Conservation (phyloP, 257 asterid genomes). For the Nicotiana paniculata region DNA sequence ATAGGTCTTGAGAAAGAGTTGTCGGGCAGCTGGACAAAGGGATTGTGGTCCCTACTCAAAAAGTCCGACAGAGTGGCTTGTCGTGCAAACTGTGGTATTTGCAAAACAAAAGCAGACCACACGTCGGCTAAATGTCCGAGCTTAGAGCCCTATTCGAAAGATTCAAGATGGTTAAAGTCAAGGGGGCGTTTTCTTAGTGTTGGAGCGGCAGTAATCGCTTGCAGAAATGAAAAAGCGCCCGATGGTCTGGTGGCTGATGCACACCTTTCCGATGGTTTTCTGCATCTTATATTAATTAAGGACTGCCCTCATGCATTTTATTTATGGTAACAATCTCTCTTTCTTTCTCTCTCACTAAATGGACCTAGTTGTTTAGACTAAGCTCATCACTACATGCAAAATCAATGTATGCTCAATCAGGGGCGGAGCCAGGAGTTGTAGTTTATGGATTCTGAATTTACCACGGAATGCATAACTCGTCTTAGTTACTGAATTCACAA, state of each 20-base stretch:
- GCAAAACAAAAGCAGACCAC: conserved; percentile 36
- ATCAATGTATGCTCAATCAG: neutral
- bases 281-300: conserved; percentile 74
- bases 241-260: conserved; percentile 98
- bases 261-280: conserved; percentile 91
- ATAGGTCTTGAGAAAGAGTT: conserved; percentile 30
- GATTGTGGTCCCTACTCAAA: conserved; percentile 36
- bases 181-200: conserved; percentile 76
- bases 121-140: conserved; percentile 22
- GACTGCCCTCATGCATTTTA: conserved; percentile 84
- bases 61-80: conserved; percentile 44
- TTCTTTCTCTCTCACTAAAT: conserved; percentile 2
- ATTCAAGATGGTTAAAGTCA: conserved; percentile 61
- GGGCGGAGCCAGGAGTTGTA: too few relatives aligned
- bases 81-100: conserved; percentile 66
- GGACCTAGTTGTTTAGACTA: neutral
- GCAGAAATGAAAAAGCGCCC: conserved; percentile 92
- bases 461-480: too few relatives aligned
- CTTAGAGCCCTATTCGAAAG: conserved; percentile 29
- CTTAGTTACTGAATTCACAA: too few relatives aligned
- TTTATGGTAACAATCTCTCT: conserved; percentile 46
- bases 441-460: too few relatives aligned
- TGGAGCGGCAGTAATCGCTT: conserved; percentile 93
- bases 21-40: conserved; percentile 24
- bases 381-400: neutral